These are phyloP conservation scores for Wickerhamomyces queroliae DNA, from an alignment of 805 yeast species.

Conservation along the genomic window DNA sequence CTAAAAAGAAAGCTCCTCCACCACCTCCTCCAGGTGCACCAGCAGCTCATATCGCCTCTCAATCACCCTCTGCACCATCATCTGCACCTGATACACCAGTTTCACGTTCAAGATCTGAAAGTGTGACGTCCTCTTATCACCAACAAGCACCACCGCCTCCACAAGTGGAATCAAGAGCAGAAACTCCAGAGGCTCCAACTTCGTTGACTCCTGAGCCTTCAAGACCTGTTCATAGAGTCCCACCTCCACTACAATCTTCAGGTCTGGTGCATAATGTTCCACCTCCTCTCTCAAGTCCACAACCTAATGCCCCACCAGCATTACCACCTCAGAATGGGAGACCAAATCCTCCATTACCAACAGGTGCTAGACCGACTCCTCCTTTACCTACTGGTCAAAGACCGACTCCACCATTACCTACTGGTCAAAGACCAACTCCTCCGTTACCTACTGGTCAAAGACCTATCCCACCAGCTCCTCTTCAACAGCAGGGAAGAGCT, in stretches of 20 bases:
- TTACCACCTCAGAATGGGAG: constrained; percentile 13
- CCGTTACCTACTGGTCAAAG: constrained; percentile 4
- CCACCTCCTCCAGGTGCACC: constrained; percentile 37
- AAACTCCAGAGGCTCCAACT: constrained; percentile 17
- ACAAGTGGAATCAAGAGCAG: constrained; percentile 9
- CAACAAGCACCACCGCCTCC: constrained; percentile 3
- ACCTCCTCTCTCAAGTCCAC: constrained; percentile 20
- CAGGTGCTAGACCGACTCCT: constrained; percentile 6
- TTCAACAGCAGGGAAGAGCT: constrained; percentile 13
- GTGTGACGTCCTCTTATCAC: constrained; percentile 12
- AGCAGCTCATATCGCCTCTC: too few species aligned
- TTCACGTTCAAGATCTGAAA: constrained; percentile 8
- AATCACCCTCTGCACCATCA: constrained; percentile 16
- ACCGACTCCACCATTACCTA: constrained; percentile 1
- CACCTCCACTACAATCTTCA: constrained; percentile 21
- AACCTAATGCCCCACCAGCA: constrained; percentile 19
- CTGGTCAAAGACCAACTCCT: constrained; percentile 8
- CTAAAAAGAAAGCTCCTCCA: constrained; percentile 34
- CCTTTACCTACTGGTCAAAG: constrained; percentile 6
- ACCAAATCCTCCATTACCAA: constrained; percentile 17
- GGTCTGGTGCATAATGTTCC: constrained; percentile 15
- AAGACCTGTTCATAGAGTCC: constrained; percentile 14
- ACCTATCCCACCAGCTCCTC: constrained; percentile 17
- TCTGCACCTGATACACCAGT: constrained; percentile 16
- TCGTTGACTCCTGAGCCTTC: constrained; percentile 13